phyloP scores from a whole-genome alignment of 78 protist genomes.

The Bodo saltans region DNA sequence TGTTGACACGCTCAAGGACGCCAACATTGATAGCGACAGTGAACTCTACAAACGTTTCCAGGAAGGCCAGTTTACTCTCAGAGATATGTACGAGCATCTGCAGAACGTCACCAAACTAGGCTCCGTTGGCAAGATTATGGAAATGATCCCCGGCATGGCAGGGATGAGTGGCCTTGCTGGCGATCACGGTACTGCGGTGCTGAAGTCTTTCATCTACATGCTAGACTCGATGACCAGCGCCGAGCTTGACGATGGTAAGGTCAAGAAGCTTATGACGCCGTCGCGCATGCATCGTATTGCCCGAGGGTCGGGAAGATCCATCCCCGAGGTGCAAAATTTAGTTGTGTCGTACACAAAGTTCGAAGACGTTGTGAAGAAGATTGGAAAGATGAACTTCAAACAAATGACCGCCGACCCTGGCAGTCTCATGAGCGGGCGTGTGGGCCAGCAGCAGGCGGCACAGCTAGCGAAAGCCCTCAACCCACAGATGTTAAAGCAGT shows the following conservation, averaged over 20 bases:
- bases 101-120: constrained; percentile 79
- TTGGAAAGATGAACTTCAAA: constrained; percentile 45
- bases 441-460: constrained; percentile 15
- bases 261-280: constrained; percentile 49
- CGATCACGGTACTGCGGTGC: constrained; percentile 43
- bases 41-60: constrained; percentile 48
- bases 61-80: constrained; percentile 79
- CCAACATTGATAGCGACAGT: constrained; percentile 46
- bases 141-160: constrained; percentile 56
- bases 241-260: constrained; percentile 19
- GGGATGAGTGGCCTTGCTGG: constrained; percentile 54
- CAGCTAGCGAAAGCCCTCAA: constrained; percentile 69
- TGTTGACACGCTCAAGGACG: constrained; percentile 55
- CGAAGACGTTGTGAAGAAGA: constrained; percentile 50
- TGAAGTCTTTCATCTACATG: constrained; percentile 74
- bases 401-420: background rate
- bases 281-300: constrained; percentile 64
- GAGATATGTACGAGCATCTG: constrained; percentile 93
- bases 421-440: background rate
- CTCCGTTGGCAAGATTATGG: constrained; percentile 72
- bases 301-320: constrained; percentile 72
- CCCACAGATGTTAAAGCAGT: constrained; percentile 75
- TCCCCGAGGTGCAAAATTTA: constrained; percentile 68
- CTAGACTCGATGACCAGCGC: constrained; percentile 89
- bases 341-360: constrained; percentile 64